Evolutionary conservation across 2,329 filamentous ascomycete genomes (phyloP).

Genomic region (Fusarium chuoi): DNA sequence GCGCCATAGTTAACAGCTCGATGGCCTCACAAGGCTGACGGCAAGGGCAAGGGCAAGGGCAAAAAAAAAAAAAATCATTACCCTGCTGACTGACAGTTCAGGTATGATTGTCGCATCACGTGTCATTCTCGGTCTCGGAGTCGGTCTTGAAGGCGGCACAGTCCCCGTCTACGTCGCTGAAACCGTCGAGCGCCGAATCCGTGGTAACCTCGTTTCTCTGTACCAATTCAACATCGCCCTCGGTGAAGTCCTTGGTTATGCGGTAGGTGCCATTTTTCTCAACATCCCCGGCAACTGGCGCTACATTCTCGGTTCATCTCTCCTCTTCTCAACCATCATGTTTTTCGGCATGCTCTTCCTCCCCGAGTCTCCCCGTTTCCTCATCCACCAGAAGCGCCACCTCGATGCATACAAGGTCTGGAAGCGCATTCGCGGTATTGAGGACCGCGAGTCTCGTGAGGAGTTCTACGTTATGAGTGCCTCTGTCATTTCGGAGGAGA

Average conservation of each 20-base stretch:
- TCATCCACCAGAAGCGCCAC: constrained; percentile 71
- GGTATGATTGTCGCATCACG: constrained; percentile 76
- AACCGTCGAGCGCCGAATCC: constrained; percentile 72
- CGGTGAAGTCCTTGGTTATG: constrained; percentile 78
- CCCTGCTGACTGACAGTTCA: neutral
- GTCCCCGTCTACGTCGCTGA: constrained; percentile 81
- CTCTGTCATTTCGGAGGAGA: constrained; percentile 67
- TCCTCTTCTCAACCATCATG: constrained; percentile 69
- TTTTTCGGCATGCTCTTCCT: constrained; percentile 73
- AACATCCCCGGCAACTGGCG: constrained; percentile 77
- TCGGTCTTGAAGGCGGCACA: constrained; percentile 78
- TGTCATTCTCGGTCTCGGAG: constrained; percentile 75
- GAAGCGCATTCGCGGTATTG: constrained; percentile 75
- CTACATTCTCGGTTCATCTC: constrained; percentile 77
- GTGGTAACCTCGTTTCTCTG: constrained; percentile 77
- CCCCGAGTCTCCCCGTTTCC: constrained; percentile 74
- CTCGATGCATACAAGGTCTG: constrained; percentile 68
- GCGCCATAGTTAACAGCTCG: too few relatives aligned
- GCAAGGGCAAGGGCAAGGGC: too few relatives aligned
- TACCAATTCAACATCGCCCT: constrained; percentile 83
- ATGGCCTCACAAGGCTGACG: too few relatives aligned
- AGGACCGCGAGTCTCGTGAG: constrained; percentile 66
- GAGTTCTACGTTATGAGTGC: constrained; percentile 79
- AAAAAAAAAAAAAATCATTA: too few relatives aligned
- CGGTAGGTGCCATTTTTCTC: constrained; percentile 77